Evolutionary conservation across 2,329 filamentous ascomycete genomes (phyloP).

Genomic region (Neopestalotiopsis rosae): DNA sequence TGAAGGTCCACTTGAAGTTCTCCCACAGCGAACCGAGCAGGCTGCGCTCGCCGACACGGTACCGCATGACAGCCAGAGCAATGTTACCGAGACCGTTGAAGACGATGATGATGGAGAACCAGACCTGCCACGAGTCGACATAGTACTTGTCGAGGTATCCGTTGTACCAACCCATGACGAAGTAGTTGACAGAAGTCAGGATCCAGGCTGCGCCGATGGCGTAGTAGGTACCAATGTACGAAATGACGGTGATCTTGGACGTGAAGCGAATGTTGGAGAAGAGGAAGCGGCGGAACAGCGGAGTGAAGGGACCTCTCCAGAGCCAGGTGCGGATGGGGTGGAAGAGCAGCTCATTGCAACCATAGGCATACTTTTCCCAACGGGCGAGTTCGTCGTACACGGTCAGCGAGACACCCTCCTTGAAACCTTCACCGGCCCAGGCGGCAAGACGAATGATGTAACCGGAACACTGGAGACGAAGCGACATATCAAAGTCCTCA

Average conservation of each 20-base stretch:
- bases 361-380: slow-evolving; percentile 78
- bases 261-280: slow-evolving; percentile 65
- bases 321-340: slow-evolving; percentile 69
- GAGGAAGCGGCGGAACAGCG: slow-evolving; percentile 66
- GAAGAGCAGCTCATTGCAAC: slow-evolving; percentile 74
- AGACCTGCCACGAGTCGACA: slow-evolving; percentile 74
- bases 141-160: slow-evolving; percentile 71
- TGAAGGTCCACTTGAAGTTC: slow-evolving; percentile 76
- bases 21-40: slow-evolving; percentile 63
- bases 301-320: slow-evolving; percentile 67
- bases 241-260: slow-evolving; percentile 74
- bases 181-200: slow-evolving; percentile 73
- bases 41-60: slow-evolving; percentile 69
- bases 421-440: slow-evolving; percentile 73
- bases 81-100: slow-evolving; percentile 79
- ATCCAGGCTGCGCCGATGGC: slow-evolving; percentile 71
- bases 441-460: slow-evolving; percentile 72
- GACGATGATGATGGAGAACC: slow-evolving; percentile 80
- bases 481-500: slow-evolving; percentile 78
- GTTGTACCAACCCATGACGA: slow-evolving; percentile 74
- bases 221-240: slow-evolving; percentile 65
- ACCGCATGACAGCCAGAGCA: slow-evolving; percentile 74
- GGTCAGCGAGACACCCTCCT: slow-evolving; percentile 75
- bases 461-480: slow-evolving; percentile 72
- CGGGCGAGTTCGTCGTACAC: slow-evolving; percentile 75